phyloP scores from a whole-genome alignment of 2,329 filamentous ascomycete species.

The Exophiala sideris region DNA sequence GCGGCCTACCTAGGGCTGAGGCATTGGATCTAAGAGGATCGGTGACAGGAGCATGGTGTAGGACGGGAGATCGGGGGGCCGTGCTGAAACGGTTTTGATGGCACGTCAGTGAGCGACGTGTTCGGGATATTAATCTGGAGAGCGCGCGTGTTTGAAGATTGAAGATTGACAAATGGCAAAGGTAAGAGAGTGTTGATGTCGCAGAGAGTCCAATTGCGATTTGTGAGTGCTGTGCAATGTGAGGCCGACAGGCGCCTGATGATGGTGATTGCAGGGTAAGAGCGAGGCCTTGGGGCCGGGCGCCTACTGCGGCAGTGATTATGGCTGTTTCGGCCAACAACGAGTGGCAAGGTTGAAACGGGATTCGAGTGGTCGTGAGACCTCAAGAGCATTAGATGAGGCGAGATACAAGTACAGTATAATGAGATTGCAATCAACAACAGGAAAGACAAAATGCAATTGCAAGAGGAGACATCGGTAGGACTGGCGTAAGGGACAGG shows the following conservation, averaged over 20 bases:
- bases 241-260: conserved; percentile 15
- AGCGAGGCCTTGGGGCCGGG: conserved; percentile 15
- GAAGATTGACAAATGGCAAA: neutral
- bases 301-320: conserved; percentile 11
- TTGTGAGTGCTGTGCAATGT: conserved; percentile 1
- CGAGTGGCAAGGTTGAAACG: neutral
- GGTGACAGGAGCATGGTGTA: conserved; percentile 4
- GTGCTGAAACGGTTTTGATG: conserved; percentile 14
- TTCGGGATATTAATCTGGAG: neutral
- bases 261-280: conserved; percentile 23
- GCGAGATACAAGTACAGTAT: neutral
- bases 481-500: too few relatives aligned
- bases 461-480: too few relatives aligned
- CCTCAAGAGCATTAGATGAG: neutral
- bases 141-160: conserved; percentile 21
- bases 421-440: neutral
- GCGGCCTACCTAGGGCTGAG: conserved; percentile 13
- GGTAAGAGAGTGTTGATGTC: neutral
- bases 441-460: too few relatives aligned
- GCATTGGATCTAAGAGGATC: conserved; percentile 3
- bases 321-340: neutral
- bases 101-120: conserved; percentile 4
- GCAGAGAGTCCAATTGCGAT: conserved; percentile 11
- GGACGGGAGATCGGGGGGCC: neutral
- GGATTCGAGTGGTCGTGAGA: neutral